Conservation (phyloP, 306 rosid genomes). For the Abrus pulchellus region DNA sequence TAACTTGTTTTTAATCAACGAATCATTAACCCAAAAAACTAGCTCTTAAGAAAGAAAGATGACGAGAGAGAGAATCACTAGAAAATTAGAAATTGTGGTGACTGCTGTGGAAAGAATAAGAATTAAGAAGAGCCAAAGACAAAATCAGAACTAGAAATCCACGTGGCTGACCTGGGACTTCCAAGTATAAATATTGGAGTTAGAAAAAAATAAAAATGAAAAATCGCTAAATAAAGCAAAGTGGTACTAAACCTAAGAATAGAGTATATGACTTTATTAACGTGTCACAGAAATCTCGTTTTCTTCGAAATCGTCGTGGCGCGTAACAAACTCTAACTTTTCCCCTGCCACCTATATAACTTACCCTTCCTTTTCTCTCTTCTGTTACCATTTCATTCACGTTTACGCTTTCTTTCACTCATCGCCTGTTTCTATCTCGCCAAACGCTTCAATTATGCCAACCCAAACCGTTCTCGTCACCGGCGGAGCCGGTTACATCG, state of each 20-base stretch:
- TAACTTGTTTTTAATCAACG: background rate
- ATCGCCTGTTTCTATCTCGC: background rate
- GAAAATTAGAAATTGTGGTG: background rate
- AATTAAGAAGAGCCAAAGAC: slow-evolving; percentile 28
- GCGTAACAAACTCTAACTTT: slow-evolving; percentile 47
- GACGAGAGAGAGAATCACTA: background rate
- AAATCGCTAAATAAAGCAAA: slow-evolving; percentile 17
- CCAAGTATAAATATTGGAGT: background rate
- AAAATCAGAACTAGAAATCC: slow-evolving; percentile 26
- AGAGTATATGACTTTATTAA: background rate
- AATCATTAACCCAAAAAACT: slow-evolving; percentile 34
- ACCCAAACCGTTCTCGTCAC: slow-evolving; percentile 72
- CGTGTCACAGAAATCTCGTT: slow-evolving; percentile 41
- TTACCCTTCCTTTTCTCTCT: background rate
- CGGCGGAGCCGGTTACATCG: slow-evolving; percentile 99
- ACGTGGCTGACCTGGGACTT: slow-evolving; percentile 52
- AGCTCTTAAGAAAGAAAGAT: background rate
- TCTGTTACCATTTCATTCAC: slow-evolving; percentile 37
- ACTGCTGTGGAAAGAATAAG: slow-evolving; percentile 10
- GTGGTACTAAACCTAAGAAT: background rate
- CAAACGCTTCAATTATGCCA: slow-evolving; percentile 52
- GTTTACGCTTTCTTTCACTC: background rate
- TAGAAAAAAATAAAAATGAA: background rate
- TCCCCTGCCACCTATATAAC: slow-evolving; percentile 33
- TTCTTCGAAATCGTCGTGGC: slow-evolving; percentile 38